Conservation (phyloP, 1,284 basidiomycete genomes). For the Rhodotorula sp. region DNA sequence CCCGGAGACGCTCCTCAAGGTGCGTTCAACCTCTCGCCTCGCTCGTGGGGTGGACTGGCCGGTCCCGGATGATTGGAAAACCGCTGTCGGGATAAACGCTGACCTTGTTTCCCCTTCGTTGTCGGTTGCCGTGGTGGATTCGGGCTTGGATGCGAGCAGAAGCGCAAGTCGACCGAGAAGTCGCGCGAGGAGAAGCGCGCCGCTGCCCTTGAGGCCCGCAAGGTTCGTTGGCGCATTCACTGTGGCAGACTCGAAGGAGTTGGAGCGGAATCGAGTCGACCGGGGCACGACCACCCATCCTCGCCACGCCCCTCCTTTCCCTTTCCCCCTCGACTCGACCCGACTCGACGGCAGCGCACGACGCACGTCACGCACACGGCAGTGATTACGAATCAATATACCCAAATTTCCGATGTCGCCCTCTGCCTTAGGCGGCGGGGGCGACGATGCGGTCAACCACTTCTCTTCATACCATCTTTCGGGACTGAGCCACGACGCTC, state of each 20-base stretch:
- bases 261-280: neutral
- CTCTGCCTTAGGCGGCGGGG: conserved; percentile 38
- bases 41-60: neutral
- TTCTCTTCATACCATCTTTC: conserved; percentile 69
- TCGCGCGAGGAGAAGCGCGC: conserved; percentile 90
- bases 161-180: conserved; percentile 98
- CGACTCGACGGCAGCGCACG: conserved; percentile 5
- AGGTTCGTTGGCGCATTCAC: conserved; percentile 62
- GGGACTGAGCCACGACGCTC: conserved; percentile 65
- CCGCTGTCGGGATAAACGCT: neutral
- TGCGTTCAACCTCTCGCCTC: conserved; percentile 1
- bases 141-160: conserved; percentile 50
- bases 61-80: neutral
- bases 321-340: neutral
- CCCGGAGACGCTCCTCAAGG: conserved; percentile 95
- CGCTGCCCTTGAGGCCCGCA: conserved; percentile 80
- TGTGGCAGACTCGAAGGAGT: neutral
- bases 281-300: neutral
- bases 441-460: conserved; percentile 67
- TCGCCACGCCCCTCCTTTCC: neutral
- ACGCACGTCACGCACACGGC: neutral
- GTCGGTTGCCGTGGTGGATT: too few species aligned
- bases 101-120: neutral
- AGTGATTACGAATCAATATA: conserved; percentile 74
- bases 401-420: conserved; percentile 41